phyloP scores from a whole-genome alignment of 345 rosid genomes.

The Sisymbrium altissimum region DNA sequence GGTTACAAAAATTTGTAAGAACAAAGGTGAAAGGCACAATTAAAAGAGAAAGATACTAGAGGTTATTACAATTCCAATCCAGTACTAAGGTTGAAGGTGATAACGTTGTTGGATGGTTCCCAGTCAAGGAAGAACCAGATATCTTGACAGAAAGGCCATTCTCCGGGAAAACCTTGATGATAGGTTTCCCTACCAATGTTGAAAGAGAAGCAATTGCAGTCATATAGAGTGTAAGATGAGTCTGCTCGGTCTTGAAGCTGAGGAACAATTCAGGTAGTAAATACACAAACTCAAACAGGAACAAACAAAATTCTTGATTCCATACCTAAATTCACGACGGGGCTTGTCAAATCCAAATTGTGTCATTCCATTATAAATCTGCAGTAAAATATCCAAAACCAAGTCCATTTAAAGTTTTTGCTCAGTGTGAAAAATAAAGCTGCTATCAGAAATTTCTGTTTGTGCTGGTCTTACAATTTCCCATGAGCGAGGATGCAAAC shows the following conservation, averaged over 20 bases:
- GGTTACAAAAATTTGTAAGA: slow-evolving; percentile 18
- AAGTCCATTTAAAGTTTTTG: background rate
- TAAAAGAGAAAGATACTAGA: background rate
- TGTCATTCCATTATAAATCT: slow-evolving; percentile 93
- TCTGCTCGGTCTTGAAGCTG: slow-evolving; percentile 85
- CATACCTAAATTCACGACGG: slow-evolving; percentile 58
- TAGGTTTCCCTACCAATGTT: slow-evolving; percentile 59
- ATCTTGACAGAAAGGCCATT: slow-evolving; percentile 59
- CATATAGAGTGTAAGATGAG: slow-evolving; percentile 73
- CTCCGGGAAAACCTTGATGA: slow-evolving; percentile 71
- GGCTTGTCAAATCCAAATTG: slow-evolving; percentile 74
- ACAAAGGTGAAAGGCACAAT: slow-evolving; percentile 2
- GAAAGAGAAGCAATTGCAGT: slow-evolving; percentile 83
- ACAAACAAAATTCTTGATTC: background rate
- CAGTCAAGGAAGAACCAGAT: slow-evolving; percentile 65
- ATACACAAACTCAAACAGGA: slow-evolving; percentile 4
- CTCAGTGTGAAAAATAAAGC: background rate
- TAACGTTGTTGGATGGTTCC: slow-evolving; percentile 77
- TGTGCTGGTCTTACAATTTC: slow-evolving; percentile 74
- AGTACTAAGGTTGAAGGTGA: slow-evolving; percentile 68
- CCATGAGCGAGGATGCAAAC: slow-evolving; percentile 93
- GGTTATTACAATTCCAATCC: slow-evolving; percentile 76
- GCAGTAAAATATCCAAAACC: slow-evolving; percentile 18
- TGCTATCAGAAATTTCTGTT: background rate
- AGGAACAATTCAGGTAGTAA: background rate